Base-by-base conservation (phyloP, 768 basidiomycete species). In the Cantharellus cinnabarinus region DNA sequence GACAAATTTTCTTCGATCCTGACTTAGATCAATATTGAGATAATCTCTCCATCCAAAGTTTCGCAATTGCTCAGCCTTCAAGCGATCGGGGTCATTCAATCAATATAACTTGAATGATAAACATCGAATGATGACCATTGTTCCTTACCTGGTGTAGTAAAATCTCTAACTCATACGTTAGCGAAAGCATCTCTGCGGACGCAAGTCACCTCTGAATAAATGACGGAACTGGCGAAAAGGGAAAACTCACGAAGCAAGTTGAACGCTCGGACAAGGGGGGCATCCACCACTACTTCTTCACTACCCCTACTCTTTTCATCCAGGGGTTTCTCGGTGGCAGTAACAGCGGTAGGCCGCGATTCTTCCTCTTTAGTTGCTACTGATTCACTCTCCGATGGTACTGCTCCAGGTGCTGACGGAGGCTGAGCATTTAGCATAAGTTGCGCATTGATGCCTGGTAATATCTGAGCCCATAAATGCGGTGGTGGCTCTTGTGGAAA, bases 121-220 rank as follows among this genome's bases (percentile, higher is more conserved):
- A 29, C 20, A 29, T 29, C 20, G 20, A 29, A 29, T 29, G 20
- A 29, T 29, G 20, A 29, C 20, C 20, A 29, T 29, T 29, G 20
- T 29, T 29, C 20, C 20, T 29, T 57, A 74, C 77, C 67, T 90
- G 88, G 65, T 81, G 85, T 76, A 81, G 82, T 54, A 97, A 69
- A 62, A 90, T 85, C 69, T 91, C 93, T 14, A 97, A 75, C 65
- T 94, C 91, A 69, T 95, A 95, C 2, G 87, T 83, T 60, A 95
- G 70, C 1, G 89, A 87, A 79, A 91, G 86, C 75, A 88, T 84
- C 67, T 91, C 89, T 93, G 62, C 3, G 14, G 37, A 15, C n/a
- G 37, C 54, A 35, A 4, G 3, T 2, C 61, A 35, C 57, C 63
- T 29, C 20, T 29, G 20, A 29, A 29, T 29, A 29, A 29, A 29